Evolutionary conservation across 2,329 filamentous ascomycete species (phyloP), one percentile per base, ranked within the genome.

Genomic region (Hortaea werneckii): DNA sequence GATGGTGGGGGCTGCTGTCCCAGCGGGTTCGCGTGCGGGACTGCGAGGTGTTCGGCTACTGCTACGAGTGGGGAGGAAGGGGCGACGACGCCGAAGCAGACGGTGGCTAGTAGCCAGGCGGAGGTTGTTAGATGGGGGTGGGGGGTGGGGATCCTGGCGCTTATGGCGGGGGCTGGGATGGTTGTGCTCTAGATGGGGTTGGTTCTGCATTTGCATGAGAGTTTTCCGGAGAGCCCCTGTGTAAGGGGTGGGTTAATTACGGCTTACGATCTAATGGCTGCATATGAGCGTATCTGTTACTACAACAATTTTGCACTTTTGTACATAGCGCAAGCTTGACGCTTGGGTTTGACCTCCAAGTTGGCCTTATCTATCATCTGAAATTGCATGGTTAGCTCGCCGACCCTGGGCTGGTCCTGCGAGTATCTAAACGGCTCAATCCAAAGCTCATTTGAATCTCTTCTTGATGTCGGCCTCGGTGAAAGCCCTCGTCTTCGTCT

Each of bases 1-100:
- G 69, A 75, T 0, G 78, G 83, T 0, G 80, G 87, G 0, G 88
- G 87, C 5, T 96, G 90, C 64, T 96, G 90, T 71, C 88, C 88
- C 0, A 74, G 67, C 37, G 85, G 86, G 1, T 94, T 83, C 63
- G 65, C 65, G 3, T 94, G 87, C 65, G 87, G 85, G 5, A 46
- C 46, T 1, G 77, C 75, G 20, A 87, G 82, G 61, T 94, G 87
- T 66, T 82, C 80, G 29, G 75, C 79, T 5, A 68, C 65, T 6
- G 20, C 20, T 20, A 64, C 63, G 61, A 35, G 70, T 67, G 41
- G 72, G 67, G 81, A 77, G n/a, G 75, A 67, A 5, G 32, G n/a
- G 20, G 20, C 20, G 20, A 77, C 75, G 28, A 71, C 80, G 39
- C 55, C 50, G 4, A 72, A 73, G 50, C 58, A 62, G 39, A 56